Evolutionary conservation across 352 stramenopile species (phyloP).

Genomic region (Phytophthora crassamura): DNA sequence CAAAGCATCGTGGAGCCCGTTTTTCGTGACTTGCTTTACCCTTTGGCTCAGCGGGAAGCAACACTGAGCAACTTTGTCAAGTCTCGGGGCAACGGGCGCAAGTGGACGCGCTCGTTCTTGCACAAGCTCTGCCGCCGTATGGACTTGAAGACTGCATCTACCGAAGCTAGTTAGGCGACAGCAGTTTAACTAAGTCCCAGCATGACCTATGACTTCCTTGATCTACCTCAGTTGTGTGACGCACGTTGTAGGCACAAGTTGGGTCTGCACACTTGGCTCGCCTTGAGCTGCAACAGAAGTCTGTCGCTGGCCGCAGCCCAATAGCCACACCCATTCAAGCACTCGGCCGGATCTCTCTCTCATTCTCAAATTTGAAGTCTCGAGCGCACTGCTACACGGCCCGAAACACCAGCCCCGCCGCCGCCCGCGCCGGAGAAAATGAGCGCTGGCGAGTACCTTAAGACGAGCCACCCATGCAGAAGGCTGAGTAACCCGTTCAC

Average conservation of each 20-base stretch:
- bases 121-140: slow-evolving; percentile 35
- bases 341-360: not conserved
- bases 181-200: too few species aligned
- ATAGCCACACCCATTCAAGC: too few species aligned
- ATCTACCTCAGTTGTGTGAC: too few species aligned
- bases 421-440: slow-evolving; percentile 23
- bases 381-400: slow-evolving; percentile 16
- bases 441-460: slow-evolving; percentile 44
- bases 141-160: slow-evolving; percentile 40
- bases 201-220: too few species aligned
- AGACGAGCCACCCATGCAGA: slow-evolving; percentile 36
- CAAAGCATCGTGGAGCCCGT: slow-evolving; percentile 9
- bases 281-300: slow-evolving; percentile 10
- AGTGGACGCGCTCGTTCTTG: slow-evolving; percentile 43
- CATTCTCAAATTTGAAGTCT: slow-evolving; percentile 33
- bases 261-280: too few species aligned
- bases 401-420: not conserved
- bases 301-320: not conserved
- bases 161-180: too few species aligned
- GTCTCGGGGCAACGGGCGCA: slow-evolving; percentile 18
- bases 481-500: slow-evolving; percentile 39
- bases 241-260: too few species aligned
- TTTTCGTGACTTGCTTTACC: slow-evolving; percentile 12
- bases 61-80: slow-evolving; percentile 4
- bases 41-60: slow-evolving; percentile 24